phyloP scores from a whole-genome alignment of 1,284 basidiomycete genomes.

The Leccinum griseonigrum region DNA sequence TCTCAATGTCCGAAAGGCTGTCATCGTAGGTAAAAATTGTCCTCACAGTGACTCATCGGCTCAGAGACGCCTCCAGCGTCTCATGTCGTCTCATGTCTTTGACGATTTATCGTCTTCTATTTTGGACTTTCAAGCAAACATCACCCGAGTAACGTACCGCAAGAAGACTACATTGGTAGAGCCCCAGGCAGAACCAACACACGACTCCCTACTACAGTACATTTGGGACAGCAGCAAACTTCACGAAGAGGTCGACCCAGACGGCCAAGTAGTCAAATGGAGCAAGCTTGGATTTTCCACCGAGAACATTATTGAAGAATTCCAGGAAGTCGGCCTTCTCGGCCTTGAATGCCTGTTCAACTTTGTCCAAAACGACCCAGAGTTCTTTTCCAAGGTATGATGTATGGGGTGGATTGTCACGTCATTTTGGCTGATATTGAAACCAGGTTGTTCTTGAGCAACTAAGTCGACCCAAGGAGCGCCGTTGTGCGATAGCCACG shows the following conservation, averaged over 20 bases:
- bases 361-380: slow-evolving; percentile 70
- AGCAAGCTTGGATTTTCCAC: slow-evolving; percentile 75
- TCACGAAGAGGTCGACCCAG: slow-evolving; percentile 47
- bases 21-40: slow-evolving; percentile 57
- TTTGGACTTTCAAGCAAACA: slow-evolving; percentile 89
- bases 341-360: slow-evolving; percentile 85
- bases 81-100: slow-evolving; percentile 84
- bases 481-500: slow-evolving; percentile 83
- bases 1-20: slow-evolving; percentile 79
- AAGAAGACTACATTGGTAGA: slow-evolving; percentile 80
- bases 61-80: slow-evolving; percentile 49
- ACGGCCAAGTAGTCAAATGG: slow-evolving; percentile 65
- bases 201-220: slow-evolving; percentile 62
- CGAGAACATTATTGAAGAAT: slow-evolving; percentile 81
- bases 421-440: slow-evolving; percentile 3
- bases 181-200: slow-evolving; percentile 58
- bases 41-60: neutral
- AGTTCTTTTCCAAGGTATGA: slow-evolving; percentile 78
- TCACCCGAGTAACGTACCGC: slow-evolving; percentile 77
- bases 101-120: slow-evolving; percentile 87
- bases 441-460: slow-evolving; percentile 80
- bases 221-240: slow-evolving; percentile 72
- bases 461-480: slow-evolving; percentile 70
- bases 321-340: slow-evolving; percentile 80
- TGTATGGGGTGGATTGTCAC: neutral